Percentiles rank a stretch among this genome's conserved stretches.
Evolutionary conservation across 2,329 filamentous ascomycete genomes (phyloP).

Genomic region (Simplicillium sp.): DNA sequence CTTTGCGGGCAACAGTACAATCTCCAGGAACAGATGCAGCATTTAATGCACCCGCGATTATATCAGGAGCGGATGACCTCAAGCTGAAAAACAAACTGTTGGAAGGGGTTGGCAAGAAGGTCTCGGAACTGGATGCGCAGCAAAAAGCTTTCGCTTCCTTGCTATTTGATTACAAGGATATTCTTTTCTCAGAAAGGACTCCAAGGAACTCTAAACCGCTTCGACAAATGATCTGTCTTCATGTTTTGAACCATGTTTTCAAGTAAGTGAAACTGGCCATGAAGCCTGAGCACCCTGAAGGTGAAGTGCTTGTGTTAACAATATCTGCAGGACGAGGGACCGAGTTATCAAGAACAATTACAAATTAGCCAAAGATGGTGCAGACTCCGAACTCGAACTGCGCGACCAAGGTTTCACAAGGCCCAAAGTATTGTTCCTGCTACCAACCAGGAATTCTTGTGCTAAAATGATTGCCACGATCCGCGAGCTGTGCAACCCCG

Average conservation of each 20-base stretch:
- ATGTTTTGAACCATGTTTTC: conserved; percentile 84
- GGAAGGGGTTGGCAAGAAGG: conserved; percentile 41
- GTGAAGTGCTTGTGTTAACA: neutral
- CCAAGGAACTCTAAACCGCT: conserved; percentile 58
- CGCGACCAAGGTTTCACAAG: conserved; percentile 93
- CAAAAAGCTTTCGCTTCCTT: conserved; percentile 60
- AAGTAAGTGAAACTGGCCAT: conserved; percentile 46
- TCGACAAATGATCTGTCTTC: conserved; percentile 66
- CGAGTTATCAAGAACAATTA: conserved; percentile 88
- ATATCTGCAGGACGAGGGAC: conserved; percentile 59
- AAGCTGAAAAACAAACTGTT: conserved; percentile 64
- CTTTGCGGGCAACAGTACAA: conserved; percentile 37
- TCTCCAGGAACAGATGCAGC: conserved; percentile 30
- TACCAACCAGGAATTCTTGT: conserved; percentile 83
- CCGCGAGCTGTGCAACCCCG: conserved; percentile 64
- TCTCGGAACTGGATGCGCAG: conserved; percentile 47
- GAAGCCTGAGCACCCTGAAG: conserved; percentile 9
- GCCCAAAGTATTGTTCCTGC: conserved; percentile 82
- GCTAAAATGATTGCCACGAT: conserved; percentile 71
- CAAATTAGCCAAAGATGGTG: conserved; percentile 58
- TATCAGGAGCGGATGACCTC: conserved; percentile 33
- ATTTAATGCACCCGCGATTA: conserved; percentile 20
- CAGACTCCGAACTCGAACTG: conserved; percentile 58
- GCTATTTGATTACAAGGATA: conserved; percentile 74
- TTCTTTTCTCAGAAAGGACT: conserved; percentile 67